Percentiles rank a stretch among this genome's conserved stretches.
These are phyloP conservation scores for Leccinellum albellum DNA, from an alignment of 768 basidiomycete genomes.

Conservation along the genomic window DNA sequence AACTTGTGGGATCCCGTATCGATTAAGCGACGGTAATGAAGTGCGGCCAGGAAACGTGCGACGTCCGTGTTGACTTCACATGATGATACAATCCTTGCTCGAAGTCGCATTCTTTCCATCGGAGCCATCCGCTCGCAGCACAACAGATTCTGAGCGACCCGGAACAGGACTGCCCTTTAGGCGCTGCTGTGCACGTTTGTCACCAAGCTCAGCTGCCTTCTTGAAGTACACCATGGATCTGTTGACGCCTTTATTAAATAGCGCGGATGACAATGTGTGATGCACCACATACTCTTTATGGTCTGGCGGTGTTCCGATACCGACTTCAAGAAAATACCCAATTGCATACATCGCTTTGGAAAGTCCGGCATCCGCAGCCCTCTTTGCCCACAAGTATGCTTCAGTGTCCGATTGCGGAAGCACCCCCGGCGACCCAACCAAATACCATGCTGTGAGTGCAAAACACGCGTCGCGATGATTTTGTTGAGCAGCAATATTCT, in stretches of 20 bases:
- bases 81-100: slow-evolving; percentile 84
- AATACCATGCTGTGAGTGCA: slow-evolving; percentile 97
- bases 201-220: slow-evolving; percentile 85
- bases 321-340: slow-evolving; percentile 96
- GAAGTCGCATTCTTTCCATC: slow-evolving; percentile 43
- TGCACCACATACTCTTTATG: slow-evolving; percentile 54
- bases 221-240: slow-evolving; percentile 84
- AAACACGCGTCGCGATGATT: slow-evolving; percentile 97
- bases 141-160: slow-evolving; percentile 58
- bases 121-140: slow-evolving; percentile 50
- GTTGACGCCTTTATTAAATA: slow-evolving; percentile 2
- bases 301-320: slow-evolving; percentile 74
- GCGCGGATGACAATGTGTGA: slow-evolving; percentile 1
- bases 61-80: slow-evolving; percentile 47
- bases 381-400: slow-evolving; percentile 96
- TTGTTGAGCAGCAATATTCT: slow-evolving; percentile 99
- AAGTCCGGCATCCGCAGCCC: slow-evolving; percentile 87
- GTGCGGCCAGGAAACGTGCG: slow-evolving; percentile 1
- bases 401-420: slow-evolving; percentile 98
- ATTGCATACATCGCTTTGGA: slow-evolving; percentile 97
- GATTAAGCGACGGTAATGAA: slow-evolving; percentile 13
- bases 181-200: slow-evolving; percentile 88
- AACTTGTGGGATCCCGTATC: background rate
- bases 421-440: slow-evolving; percentile 96
- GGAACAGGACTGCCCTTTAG: slow-evolving; percentile 60